Conservation (phyloP, 495 filamentous ascomycete species). For the Penicillium arizonense region DNA sequence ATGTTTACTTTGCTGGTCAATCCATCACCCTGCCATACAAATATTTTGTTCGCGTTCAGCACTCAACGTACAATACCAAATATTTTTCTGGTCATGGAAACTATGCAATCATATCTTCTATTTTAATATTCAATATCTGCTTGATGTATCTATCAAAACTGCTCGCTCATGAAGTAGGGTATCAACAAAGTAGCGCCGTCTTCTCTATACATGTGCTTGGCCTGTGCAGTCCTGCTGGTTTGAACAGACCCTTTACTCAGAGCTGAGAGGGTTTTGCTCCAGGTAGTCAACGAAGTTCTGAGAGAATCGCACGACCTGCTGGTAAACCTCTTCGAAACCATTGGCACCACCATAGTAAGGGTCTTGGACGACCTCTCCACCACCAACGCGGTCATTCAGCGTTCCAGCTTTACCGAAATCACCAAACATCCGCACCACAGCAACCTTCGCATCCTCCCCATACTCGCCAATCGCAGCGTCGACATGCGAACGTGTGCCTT, state of each 20-base stretch:
- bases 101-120: background rate
- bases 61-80: slow-evolving; percentile 3
- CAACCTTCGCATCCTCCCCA: slow-evolving; percentile 34
- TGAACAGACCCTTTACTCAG: background rate
- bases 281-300: slow-evolving; percentile 64
- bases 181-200: slow-evolving; percentile 4
- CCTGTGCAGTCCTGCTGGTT: background rate
- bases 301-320: slow-evolving; percentile 79
- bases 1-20: background rate
- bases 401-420: slow-evolving; percentile 69
- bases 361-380: slow-evolving; percentile 76
- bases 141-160: slow-evolving; percentile 1
- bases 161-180: slow-evolving; percentile 7
- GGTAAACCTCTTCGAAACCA: slow-evolving; percentile 83
- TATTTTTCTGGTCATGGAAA: background rate
- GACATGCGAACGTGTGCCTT: slow-evolving; percentile 24
- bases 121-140: background rate
- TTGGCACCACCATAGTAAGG: slow-evolving; percentile 87
- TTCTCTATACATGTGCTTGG: slow-evolving; percentile 1
- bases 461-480: slow-evolving; percentile 31
- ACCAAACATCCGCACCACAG: slow-evolving; percentile 77
- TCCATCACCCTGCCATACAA: background rate
- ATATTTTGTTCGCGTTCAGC: background rate
- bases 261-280: slow-evolving; percentile 18
- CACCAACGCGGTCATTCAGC: slow-evolving; percentile 68